Conservation (phyloP, 768 basidiomycete species). For the Amylocystis lapponica region DNA sequence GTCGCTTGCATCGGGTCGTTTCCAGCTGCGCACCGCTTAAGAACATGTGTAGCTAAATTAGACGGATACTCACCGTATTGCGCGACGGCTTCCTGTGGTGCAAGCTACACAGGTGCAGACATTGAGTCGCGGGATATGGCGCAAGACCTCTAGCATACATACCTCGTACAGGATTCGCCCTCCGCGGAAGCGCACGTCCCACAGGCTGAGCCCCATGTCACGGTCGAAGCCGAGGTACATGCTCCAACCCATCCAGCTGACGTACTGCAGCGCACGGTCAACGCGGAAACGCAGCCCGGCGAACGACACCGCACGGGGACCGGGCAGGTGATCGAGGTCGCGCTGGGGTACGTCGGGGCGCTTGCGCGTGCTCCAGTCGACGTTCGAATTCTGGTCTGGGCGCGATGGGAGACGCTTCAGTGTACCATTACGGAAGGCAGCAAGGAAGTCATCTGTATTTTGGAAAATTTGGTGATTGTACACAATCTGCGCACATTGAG, state of each 20-base stretch:
- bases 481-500: conserved; percentile 33
- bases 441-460: conserved; percentile 41
- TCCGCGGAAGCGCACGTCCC: conserved; percentile 51
- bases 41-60: too few relatives aligned
- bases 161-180: conserved; percentile 62
- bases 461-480: conserved; percentile 57
- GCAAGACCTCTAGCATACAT: conserved; percentile 1
- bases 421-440: conserved; percentile 48
- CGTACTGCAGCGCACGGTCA: conserved; percentile 42
- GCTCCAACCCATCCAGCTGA: conserved; percentile 68
- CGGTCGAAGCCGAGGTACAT: conserved; percentile 57
- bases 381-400: conserved; percentile 19
- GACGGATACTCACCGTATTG: conserved; percentile 40
- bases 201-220: conserved; percentile 61
- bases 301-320: conserved; percentile 58
- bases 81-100: conserved; percentile 58
- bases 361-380: conserved; percentile 42
- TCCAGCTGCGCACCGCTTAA: conserved; percentile 33
- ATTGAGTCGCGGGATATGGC: not conserved
- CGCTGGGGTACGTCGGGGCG: conserved; percentile 32
- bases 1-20: conserved; percentile 56
- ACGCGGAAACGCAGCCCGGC: conserved; percentile 54
- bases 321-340: conserved; percentile 60
- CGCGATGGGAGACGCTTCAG: conserved; percentile 36
- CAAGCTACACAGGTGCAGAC: conserved; percentile 30